Evolutionary conservation across 2,329 filamentous ascomycete genomes (phyloP), one percentile per base, ranked within the genome.

Genomic region (Fusarium globosum): DNA sequence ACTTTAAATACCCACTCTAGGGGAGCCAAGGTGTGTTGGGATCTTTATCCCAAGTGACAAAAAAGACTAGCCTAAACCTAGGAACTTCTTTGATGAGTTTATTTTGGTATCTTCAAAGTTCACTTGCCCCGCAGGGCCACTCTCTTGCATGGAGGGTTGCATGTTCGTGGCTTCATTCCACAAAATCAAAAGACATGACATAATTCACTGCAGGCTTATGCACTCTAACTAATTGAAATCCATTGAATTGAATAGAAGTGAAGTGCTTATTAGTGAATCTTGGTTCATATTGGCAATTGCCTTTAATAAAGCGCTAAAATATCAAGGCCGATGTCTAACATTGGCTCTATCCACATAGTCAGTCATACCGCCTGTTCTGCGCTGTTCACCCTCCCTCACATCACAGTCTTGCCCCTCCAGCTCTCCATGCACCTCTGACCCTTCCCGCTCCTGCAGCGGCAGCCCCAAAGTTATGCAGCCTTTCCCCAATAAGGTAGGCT

Each of bases 401-500:
- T 76, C 53, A 83, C 48, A 81, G 48, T 63, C 81, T 79, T 42
- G 71, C 74, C 41, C 80, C 79, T 46, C 81, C 79, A 20, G 81
- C 79, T 59, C 81, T 82, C 83, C 84, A 85, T 20, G 80, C 79
- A 6, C 78, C 79, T 66, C 79, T 79, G 21, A 79, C 78, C 62
- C 80, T 80, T 20, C 81, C 79, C 23, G 80, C 80, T 23, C 80
- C 83, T 13, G 82, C 82, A 21, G 83, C 80, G 13, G 81, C 82
- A 4, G 82, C 81, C 8, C 94, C 94, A 83, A 98, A 97, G 81
- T 99, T 99, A 84, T 99, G 97, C 78, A 99, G 83, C 68, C 95
- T 86, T 84, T 99, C 96, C 5, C 96, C 96, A 79, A 98, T 96
- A 49, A 99, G 85, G 81, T 99, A 99, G 1, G 97, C 95, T 83